Evolutionary conservation across 768 basidiomycete genomes (phyloP).

Genomic region (Asterophora parasitica): DNA sequence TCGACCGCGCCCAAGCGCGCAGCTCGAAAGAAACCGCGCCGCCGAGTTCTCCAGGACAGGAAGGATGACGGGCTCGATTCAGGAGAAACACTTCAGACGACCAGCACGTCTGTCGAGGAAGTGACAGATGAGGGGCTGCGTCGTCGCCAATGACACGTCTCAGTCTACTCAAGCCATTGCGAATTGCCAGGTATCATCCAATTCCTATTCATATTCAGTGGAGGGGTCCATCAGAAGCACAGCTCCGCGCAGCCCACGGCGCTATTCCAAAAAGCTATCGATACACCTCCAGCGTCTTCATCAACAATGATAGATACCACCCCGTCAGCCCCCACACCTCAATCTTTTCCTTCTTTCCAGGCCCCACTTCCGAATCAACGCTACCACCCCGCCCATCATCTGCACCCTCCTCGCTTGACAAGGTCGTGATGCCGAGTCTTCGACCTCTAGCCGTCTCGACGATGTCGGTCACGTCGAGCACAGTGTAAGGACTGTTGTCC

Average conservation of each 20-base stretch:
- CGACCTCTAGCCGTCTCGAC: slow-evolving; percentile 20
- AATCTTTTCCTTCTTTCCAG: slow-evolving; percentile 40
- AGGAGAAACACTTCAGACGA: slow-evolving; percentile 2
- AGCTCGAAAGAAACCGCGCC: slow-evolving; percentile 14
- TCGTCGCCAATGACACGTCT: slow-evolving; percentile 23
- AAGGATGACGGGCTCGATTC: slow-evolving; percentile 27
- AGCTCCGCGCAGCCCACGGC: background rate
- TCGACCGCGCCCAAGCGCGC: slow-evolving; percentile 9
- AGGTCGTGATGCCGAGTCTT: slow-evolving; percentile 17
- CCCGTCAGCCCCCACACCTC: slow-evolving; percentile 85
- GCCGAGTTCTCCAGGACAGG: slow-evolving; percentile 25
- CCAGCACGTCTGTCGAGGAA: slow-evolving; percentile 12
- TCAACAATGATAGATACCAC: slow-evolving; percentile 68
- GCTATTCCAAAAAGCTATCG: slow-evolving; percentile 22
- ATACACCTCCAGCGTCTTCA: slow-evolving; percentile 51
- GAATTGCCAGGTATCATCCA: too few species aligned
- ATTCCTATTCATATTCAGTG: too few species aligned
- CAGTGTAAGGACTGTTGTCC: slow-evolving; percentile 54
- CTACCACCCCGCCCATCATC: slow-evolving; percentile 19
- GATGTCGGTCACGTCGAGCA: slow-evolving; percentile 64
- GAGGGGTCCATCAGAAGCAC: background rate
- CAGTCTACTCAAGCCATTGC: background rate
- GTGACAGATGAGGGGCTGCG: slow-evolving; percentile 21
- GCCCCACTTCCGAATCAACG: slow-evolving; percentile 34
- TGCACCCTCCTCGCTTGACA: slow-evolving; percentile 25